These are phyloP conservation scores for Boletus subcaerulescens DNA, from an alignment of 768 basidiomycete species.

Conservation along the genomic window DNA sequence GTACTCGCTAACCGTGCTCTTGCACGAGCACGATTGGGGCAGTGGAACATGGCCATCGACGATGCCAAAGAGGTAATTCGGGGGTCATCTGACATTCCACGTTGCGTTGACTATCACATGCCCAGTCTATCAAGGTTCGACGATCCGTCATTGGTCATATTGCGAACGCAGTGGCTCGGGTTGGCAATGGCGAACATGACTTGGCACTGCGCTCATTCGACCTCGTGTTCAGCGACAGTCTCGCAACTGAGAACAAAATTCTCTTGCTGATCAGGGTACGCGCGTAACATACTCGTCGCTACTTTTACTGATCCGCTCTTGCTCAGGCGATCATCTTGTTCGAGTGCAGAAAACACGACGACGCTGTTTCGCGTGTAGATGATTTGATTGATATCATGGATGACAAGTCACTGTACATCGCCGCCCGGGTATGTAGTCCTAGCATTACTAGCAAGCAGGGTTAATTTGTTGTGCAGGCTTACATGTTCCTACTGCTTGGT, in stretches of 20 bases:
- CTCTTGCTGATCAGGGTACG: slow-evolving; percentile 3
- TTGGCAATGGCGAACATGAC: background rate
- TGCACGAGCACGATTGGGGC: background rate
- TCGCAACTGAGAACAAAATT: background rate
- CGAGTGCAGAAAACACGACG: too few species aligned
- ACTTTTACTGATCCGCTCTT: too few species aligned
- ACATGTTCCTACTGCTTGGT: too few species aligned
- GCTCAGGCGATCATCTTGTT: too few species aligned
- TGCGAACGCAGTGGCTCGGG: background rate
- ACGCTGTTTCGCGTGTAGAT: too few species aligned
- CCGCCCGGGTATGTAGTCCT: too few species aligned
- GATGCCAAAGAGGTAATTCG: slow-evolving; percentile 5
- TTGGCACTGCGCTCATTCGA: background rate
- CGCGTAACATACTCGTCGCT: too few species aligned
- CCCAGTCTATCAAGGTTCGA: slow-evolving; percentile 5
- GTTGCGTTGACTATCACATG: background rate
- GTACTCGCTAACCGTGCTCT: slow-evolving; percentile 3
- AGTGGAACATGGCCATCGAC: background rate
- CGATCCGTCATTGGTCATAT: slow-evolving; percentile 11
- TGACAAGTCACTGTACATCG: too few species aligned
- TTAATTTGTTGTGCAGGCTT: too few species aligned
- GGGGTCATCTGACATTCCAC: fast-evolving
- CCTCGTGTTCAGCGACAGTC: background rate
- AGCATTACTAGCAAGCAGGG: too few species aligned
- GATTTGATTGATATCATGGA: too few species aligned